Conservation (phyloP, 1,284 basidiomycete genomes). For the Trichosporon coremiiforme region DNA sequence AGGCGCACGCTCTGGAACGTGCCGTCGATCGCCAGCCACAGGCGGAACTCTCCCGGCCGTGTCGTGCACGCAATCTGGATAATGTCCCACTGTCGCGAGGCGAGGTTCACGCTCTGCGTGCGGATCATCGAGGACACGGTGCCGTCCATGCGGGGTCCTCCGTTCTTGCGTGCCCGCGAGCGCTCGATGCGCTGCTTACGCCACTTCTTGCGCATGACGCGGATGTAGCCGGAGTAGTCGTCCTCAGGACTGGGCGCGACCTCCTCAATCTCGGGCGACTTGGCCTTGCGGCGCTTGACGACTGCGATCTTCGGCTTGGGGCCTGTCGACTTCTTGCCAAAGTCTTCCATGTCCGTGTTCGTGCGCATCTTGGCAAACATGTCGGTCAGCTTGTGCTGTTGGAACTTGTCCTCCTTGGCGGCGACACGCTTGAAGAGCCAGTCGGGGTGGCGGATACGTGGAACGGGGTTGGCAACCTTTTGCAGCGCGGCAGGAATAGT, state of each 20-base stretch:
- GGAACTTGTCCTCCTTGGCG: slow-evolving; percentile 91
- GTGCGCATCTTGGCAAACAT: slow-evolving; percentile 73
- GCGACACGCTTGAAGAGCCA: slow-evolving; percentile 93
- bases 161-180: slow-evolving; percentile 54
- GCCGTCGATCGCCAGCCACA: slow-evolving; percentile 86
- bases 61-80: slow-evolving; percentile 81
- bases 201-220: slow-evolving; percentile 80
- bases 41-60: slow-evolving; percentile 77
- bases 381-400: slow-evolving; percentile 95
- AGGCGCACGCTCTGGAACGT: slow-evolving; percentile 78
- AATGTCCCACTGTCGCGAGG: slow-evolving; percentile 83
- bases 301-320: slow-evolving; percentile 58
- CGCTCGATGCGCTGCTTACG: slow-evolving; percentile 62
- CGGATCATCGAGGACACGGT: slow-evolving; percentile 76
- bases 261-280: slow-evolving; percentile 40
- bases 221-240: slow-evolving; percentile 79
- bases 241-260: slow-evolving; percentile 62
- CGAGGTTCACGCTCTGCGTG: slow-evolving; percentile 65
- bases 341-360: slow-evolving; percentile 59
- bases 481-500: slow-evolving; percentile 99
- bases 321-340: slow-evolving; percentile 52
- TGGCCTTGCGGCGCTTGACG: slow-evolving; percentile 62
- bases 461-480: slow-evolving; percentile 93
- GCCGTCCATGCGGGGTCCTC: slow-evolving; percentile 57
- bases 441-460: slow-evolving; percentile 93